Evolutionary conservation across 2,329 filamentous ascomycete genomes (phyloP), one percentile per base, ranked within the genome.

Genomic region (Sarocladiaceae sp.): DNA sequence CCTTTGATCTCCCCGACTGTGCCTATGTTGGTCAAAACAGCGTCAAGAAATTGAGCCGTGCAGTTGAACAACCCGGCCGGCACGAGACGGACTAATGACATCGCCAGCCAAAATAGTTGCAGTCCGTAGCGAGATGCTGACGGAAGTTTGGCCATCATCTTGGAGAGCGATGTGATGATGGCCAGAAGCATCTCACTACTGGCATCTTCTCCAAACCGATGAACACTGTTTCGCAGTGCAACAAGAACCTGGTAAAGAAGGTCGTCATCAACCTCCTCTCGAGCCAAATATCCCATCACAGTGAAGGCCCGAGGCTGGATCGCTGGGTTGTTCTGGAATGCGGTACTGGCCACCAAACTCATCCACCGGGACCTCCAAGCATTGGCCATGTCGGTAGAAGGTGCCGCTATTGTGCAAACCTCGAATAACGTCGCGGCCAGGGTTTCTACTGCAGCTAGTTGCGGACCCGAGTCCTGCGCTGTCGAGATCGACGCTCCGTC

Each of bases 181-280:
- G 81, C 77, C 26, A 83, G 73, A 23, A 85, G 69, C 80, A 85
- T 83, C 53, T 85, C 82, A 50, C 72, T 78, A 54, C 76, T 80
- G 46, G 69, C 73, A 45, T 82, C 80, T 46, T 83, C 79, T 34
- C 76, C 73, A 54, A 82, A 84, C 21, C 80, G 73, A n/a, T 70
- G 66, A 13, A 85, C 72, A 52, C 80, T 82, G 50, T 74, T 81
- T 39, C 81, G 73, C 13, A 85, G 66, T 13, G 82, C 80, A 21
- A 85, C 82, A 3, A 85, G 69, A 16, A 85, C 80, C 57, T 85
- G 82, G 55, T 85, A 85, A 2, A 85, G 69, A 3, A 85, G 66
- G 55, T 85, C 82, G 50, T 85, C 82, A 44, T 85, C 82, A 2
- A 85, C 81, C 56, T 85, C 81, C 55, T 85, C 81, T n/a, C 80